Evolutionary conservation across 2,329 filamentous ascomycete genomes (phyloP), one percentile per base, ranked within the genome.

Genomic region (Fusarium pininemorale): DNA sequence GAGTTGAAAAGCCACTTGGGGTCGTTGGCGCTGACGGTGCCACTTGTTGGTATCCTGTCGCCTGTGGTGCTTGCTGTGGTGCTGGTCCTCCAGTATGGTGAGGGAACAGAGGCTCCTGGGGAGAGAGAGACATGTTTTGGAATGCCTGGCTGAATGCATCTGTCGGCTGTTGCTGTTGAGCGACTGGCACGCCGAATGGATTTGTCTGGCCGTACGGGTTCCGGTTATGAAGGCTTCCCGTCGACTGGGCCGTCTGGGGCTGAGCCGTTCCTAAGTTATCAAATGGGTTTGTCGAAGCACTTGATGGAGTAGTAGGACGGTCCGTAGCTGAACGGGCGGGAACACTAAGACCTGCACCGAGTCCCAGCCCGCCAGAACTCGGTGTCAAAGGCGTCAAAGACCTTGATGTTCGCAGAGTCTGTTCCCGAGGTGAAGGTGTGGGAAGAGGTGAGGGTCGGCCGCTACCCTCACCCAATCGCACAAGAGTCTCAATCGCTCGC

Each of bases 401-500:
- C 59, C 86, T 85, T 39, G 87, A 86, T 18, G 83, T 79, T n/a
- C 87, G 85, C 38, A 86, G 79, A 42, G 81, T 85, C 42, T 83
- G 84, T 63, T 88, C 86, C 45, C 86, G 85, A 64, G 87, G 85
- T 12, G 85, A 78, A 69, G 74, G 83, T 30, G 75, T 78, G 30
- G 84, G 81, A 39, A 79, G 71, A 45, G 77, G 77, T 8, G 77
- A 79, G 14, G 84, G 82, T 63, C 79, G 78, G 61, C 86, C 86
- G 67, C 83, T 84, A 38, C 90, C 91, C 79, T 97, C 95, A 32
- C 95, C 96, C 44, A 98, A 84, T 75, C 94, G 90, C 64, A 96
- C 90, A 78, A 99, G 83, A 24, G 94, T 90, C 82, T 98, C 96
- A 50, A 98, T 90, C 1, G 96, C 91, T 81, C 90, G 92, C 76